Base-by-base conservation (phyloP, 805 yeast species). In the Yamadazyma sp. region DNA sequence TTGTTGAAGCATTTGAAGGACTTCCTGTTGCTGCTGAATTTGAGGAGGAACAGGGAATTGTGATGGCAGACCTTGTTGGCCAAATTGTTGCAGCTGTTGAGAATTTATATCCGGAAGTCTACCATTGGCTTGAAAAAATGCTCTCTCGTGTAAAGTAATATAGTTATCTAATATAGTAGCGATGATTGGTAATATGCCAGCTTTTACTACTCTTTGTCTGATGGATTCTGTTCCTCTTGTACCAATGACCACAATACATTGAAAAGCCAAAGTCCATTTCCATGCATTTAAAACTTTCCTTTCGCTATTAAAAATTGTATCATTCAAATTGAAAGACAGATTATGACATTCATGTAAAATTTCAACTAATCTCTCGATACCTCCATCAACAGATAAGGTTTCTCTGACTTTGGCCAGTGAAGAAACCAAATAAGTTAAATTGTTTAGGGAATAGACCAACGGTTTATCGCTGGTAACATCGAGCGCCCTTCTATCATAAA, bases 241-340 rank as follows among this genome's bases (percentile, higher is more conserved):
- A 10, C 97, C 96, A 13, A 91, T 79, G 37, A 87, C 72, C 1
- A 91, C 95, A 37, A 91, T 65, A 55, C 97, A 89, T 64, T 91
- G 98, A 53, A 93, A 80, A 0, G 97, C 86, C 36, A 91, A 65
- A 5, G 95, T 86, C 98, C 98, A 91, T 63, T 91, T 91, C 96
- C 96, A 91, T 0, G 95, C 89, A n/a, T 83, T 69, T 44, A 86
- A 67, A 17, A 80, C 73, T 40, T 64, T 68, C 43, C 53, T 58
- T 38, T 68, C 73, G 31, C 57, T 53, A 41, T 59, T 60, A 43
- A 60, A 56, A 20, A 60, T 55, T 38, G 48, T 55, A 33, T 60
- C 68, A 30, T 38, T 47, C 22, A 50, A 39, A 40, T 50, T 55
- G 40, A 49, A 58, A 5, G 60, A 53, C 29, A 56, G 45, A 45